These are phyloP conservation scores for Podaxis pistillaris DNA, from an alignment of 768 basidiomycete genomes.

Conservation along the genomic window DNA sequence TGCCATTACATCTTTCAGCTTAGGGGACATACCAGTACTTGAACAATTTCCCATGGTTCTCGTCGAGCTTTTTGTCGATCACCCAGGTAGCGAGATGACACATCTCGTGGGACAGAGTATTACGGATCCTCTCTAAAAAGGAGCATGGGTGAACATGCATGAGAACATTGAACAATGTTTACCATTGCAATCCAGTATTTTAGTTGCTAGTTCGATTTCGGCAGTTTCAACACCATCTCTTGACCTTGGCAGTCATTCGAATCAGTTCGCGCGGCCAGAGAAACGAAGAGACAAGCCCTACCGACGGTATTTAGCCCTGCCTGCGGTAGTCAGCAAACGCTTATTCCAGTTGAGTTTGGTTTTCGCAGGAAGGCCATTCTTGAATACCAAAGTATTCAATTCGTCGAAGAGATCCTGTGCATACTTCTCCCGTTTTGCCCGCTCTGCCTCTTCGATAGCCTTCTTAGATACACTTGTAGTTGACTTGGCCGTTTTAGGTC, in stretches of 20 bases:
- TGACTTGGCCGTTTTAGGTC: constrained; percentile 9
- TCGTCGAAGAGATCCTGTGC: constrained; percentile 59
- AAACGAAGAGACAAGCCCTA: constrained; percentile 22
- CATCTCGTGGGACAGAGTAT: constrained; percentile 89
- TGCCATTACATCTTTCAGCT: neutral
- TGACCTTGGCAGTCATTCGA: constrained; percentile 33
- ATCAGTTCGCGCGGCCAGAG: neutral
- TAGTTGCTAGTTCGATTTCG: constrained; percentile 78
- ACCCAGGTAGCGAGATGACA: constrained; percentile 89
- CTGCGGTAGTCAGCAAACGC: constrained; percentile 64
- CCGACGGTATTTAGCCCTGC: constrained; percentile 66
- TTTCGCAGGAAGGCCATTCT: constrained; percentile 46
- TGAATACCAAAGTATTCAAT: constrained; percentile 59
- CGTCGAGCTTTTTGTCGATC: constrained; percentile 66
- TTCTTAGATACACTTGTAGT: constrained; percentile 30
- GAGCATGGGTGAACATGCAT: neutral
- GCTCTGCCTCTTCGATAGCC: constrained; percentile 45
- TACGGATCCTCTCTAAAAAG: constrained; percentile 67
- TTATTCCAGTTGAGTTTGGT: constrained; percentile 69
- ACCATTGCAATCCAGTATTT: constrained; percentile 80
- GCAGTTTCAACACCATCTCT: constrained; percentile 56
- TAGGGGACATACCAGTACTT: constrained; percentile 58
- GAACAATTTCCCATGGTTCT: constrained; percentile 72
- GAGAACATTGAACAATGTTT: constrained; percentile 15
- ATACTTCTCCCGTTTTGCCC: constrained; percentile 45